Percentiles rank a stretch among this genome's conserved stretches.
Evolutionary conservation across 2,329 filamentous ascomycete species (phyloP).

Genomic region (Sphaerulina vaccinii): DNA sequence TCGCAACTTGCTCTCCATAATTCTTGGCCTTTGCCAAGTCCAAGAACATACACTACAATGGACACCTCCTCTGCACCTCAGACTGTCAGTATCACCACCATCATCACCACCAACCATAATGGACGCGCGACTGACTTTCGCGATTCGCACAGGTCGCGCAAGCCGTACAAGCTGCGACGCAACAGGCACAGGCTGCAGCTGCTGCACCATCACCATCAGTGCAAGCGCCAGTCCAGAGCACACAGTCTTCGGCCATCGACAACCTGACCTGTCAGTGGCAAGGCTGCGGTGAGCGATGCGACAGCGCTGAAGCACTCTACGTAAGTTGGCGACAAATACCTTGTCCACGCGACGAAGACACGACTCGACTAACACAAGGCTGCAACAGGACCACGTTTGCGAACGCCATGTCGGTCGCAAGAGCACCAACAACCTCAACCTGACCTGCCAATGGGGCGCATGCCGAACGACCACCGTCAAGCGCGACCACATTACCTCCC

Average conservation of each 20-base stretch:
- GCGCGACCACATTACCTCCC: slow-evolving; percentile 97
- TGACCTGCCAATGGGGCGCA: slow-evolving; percentile 95
- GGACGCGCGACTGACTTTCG: background rate
- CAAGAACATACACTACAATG: background rate
- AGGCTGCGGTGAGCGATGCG: slow-evolving; percentile 59
- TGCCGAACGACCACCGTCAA: slow-evolving; percentile 97
- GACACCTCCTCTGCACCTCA: slow-evolving; percentile 5
- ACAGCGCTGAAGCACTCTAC: slow-evolving; percentile 61
- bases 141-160: slow-evolving; percentile 27
- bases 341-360: background rate
- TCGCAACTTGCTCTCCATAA: background rate
- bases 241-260: slow-evolving; percentile 41
- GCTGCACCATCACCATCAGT: slow-evolving; percentile 31
- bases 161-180: slow-evolving; percentile 33
- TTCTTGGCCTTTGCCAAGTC: slow-evolving; percentile 13
- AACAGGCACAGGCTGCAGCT: slow-evolving; percentile 30
- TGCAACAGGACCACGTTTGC: slow-evolving; percentile 84
- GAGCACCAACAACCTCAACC: slow-evolving; percentile 96
- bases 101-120: slow-evolving; percentile 1
- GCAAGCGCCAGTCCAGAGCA: slow-evolving; percentile 30
- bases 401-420: slow-evolving; percentile 98
- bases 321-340: slow-evolving; percentile 44
- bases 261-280: slow-evolving; percentile 61
- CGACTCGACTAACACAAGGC: slow-evolving; percentile 7
- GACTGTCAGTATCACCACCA: slow-evolving; percentile 6